Conservation (phyloP, 768 basidiomycete species). For the Sporobolomyces roseus region DNA sequence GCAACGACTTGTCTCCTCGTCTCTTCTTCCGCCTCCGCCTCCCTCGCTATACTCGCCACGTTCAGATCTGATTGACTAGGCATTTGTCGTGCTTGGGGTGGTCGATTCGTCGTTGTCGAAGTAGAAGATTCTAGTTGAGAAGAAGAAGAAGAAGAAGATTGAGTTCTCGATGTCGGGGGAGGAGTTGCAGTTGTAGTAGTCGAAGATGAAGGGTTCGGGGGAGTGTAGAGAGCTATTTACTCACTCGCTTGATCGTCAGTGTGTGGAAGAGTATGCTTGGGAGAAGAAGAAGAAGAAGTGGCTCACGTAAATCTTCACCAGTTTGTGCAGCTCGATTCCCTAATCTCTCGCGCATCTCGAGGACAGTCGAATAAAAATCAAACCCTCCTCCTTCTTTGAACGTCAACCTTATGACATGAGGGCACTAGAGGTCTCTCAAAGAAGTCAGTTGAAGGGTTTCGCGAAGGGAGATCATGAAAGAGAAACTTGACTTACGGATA, state of each 20-base stretch:
- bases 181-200: not conserved
- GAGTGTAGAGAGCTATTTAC: slow-evolving; percentile 2
- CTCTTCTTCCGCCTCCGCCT: no score
- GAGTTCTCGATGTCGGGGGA: not conserved
- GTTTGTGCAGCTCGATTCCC: not conserved
- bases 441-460: no score
- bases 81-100: no score
- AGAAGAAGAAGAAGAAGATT: not conserved
- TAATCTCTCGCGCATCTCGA: slow-evolving; percentile 31
- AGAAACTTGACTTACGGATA: slow-evolving; percentile 9
- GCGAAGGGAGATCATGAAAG: not conserved
- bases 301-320: slow-evolving; percentile 7
- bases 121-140: no score
- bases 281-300: not conserved
- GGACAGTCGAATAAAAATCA: slow-evolving; percentile 34
- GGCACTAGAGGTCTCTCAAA: not conserved
- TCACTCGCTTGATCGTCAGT: not conserved
- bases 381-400: slow-evolving; percentile 39
- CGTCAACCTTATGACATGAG: slow-evolving; percentile 24
- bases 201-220: not conserved
- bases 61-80: no score
- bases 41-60: no score
- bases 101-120: no score
- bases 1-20: no score
- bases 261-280: no score